These are phyloP conservation scores for Purpureocillium takamizusanense DNA, from an alignment of 2,329 filamentous ascomycete genomes.

Conservation along the genomic window DNA sequence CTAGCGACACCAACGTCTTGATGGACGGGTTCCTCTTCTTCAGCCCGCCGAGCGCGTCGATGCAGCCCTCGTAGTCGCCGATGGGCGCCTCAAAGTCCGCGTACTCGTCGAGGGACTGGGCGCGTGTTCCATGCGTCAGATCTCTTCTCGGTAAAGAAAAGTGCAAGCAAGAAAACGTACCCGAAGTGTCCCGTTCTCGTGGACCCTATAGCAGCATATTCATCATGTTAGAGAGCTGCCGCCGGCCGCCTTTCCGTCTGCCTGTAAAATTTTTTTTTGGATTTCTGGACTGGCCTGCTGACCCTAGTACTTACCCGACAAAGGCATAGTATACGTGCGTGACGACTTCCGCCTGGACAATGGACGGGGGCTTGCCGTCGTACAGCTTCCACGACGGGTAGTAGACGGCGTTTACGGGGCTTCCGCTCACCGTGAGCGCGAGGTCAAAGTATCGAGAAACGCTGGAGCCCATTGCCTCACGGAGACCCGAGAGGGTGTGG, in stretches of 20 bases:
- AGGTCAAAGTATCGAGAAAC: no score
- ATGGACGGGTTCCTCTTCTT: slow-evolving; percentile 48
- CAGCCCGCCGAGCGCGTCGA: slow-evolving; percentile 48
- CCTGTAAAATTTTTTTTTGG: no score
- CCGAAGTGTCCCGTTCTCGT: no score
- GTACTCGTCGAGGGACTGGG: slow-evolving; percentile 47
- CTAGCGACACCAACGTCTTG: slow-evolving; percentile 53
- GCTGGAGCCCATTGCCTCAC: no score
- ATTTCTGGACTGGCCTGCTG: no score
- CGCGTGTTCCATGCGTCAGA: not conserved
- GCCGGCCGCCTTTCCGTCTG: no score
- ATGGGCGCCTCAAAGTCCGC: slow-evolving; percentile 53
- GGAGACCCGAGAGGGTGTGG: no score
- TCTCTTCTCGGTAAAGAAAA: no score
- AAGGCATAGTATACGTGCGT: slow-evolving; percentile 60
- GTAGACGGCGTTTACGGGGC: slow-evolving; percentile 36
- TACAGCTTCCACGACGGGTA: slow-evolving; percentile 60
- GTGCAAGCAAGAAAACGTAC: no score
- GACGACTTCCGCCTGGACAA: slow-evolving; percentile 43
- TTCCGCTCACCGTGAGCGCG: no score
- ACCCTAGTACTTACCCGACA: slow-evolving; percentile 35
- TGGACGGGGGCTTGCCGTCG: slow-evolving; percentile 48
- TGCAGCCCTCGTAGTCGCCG: slow-evolving; percentile 50
- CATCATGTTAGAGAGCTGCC: no score
- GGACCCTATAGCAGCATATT: no score